Evolutionary conservation across 2,329 filamentous ascomycete genomes (phyloP).

Genomic region (Helicocarpus griseus): DNA sequence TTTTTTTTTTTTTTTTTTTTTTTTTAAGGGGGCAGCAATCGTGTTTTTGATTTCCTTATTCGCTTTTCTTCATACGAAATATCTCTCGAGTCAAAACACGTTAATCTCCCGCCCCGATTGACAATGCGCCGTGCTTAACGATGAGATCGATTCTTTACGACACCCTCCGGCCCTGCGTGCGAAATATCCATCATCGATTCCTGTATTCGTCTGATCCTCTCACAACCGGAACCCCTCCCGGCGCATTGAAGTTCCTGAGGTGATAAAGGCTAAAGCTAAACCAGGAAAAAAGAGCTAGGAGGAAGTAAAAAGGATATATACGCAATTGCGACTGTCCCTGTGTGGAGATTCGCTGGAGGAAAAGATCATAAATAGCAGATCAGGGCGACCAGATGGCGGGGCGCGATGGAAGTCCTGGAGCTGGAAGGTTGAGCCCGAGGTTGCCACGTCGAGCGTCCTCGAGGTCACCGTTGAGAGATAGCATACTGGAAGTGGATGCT

Average conservation of each 20-base stretch:
- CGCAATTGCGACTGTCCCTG: background rate
- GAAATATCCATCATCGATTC: background rate
- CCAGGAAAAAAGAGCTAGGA: background rate
- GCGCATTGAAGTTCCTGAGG: too few species aligned
- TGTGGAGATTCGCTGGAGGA: background rate
- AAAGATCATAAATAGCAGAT: background rate
- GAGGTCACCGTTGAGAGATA: conserved; percentile 10
- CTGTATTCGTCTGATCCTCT: background rate
- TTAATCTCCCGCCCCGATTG: background rate
- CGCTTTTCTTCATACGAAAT: background rate
- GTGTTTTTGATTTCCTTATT: background rate
- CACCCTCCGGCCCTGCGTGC: background rate
- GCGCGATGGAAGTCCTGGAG: background rate
- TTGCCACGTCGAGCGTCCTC: conserved; percentile 9
- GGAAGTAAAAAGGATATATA: background rate
- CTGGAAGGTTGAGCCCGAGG: conserved; percentile 6
- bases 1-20: too few species aligned
- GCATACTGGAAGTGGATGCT: background rate
- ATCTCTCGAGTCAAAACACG: background rate
- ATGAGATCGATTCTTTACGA: background rate
- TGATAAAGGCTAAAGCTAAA: background rate
- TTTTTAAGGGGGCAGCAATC: too few species aligned
- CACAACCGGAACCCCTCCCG: background rate
- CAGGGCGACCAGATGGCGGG: conserved; percentile 6
- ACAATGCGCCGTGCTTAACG: background rate